These are phyloP conservation scores for Coniochaeta sp. DNA, from an alignment of 2,329 filamentous ascomycete genomes.

Conservation along the genomic window DNA sequence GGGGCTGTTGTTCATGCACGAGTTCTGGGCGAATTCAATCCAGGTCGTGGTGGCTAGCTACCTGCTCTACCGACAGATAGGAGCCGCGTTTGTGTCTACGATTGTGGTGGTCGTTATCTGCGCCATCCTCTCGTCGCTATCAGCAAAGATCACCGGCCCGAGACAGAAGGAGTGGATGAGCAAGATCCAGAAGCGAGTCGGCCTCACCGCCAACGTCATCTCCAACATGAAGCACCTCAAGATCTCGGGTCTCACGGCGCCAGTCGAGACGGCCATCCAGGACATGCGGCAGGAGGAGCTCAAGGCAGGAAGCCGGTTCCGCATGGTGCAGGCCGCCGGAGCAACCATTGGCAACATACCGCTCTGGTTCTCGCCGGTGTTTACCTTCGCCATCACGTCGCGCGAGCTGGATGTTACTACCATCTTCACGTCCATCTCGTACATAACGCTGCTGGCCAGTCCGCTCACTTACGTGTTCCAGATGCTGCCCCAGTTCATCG, in stretches of 20 bases:
- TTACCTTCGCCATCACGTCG: conserved; percentile 21
- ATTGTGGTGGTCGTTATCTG: conserved; percentile 20
- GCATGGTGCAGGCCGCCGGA: conserved; percentile 16
- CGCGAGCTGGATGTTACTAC: conserved; percentile 15
- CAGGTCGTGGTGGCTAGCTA: conserved; percentile 25
- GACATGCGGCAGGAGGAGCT: conserved; percentile 17
- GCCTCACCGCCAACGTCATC: conserved; percentile 13
- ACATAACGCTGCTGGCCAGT: conserved; percentile 24
- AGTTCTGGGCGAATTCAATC: conserved; percentile 26
- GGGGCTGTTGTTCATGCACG: conserved; percentile 23
- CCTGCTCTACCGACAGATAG: conserved; percentile 24
- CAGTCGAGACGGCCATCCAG: conserved; percentile 17
- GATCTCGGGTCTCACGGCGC: conserved; percentile 22
- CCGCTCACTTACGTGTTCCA: conserved; percentile 26
- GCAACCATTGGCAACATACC: conserved; percentile 27
- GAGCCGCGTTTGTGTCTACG: conserved; percentile 23
- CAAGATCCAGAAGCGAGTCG: conserved; percentile 20
- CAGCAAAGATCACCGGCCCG: conserved; percentile 13
- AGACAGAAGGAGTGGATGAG: conserved; percentile 23
- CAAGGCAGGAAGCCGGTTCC: conserved; percentile 13
- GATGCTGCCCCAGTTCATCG: conserved; percentile 21
- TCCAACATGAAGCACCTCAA: conserved; percentile 19
- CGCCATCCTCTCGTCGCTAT: conserved; percentile 8
- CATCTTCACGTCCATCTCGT: conserved; percentile 25
- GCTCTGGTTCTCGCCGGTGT: conserved; percentile 25